Evolutionary conservation across 2,329 filamentous ascomycete species (phyloP), one percentile per base, ranked within the genome.

Genomic region (Pleoardoris graminearum): DNA sequence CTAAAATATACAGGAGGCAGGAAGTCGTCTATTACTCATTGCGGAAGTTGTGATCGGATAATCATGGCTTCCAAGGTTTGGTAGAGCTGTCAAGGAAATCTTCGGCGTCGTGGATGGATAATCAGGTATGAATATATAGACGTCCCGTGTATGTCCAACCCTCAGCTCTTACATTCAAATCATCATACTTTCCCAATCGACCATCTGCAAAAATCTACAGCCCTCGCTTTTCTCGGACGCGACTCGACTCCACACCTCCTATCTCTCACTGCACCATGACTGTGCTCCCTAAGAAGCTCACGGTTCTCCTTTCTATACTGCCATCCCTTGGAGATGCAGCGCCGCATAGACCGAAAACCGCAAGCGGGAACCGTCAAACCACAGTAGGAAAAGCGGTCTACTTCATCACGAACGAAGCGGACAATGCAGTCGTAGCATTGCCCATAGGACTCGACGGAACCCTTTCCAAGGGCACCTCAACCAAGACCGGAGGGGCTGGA

Each of bases 341-440:
- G 50, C 57, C 57, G 7, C 37, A 50, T 25, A 42, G 38, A 37
- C 46, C 23, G 5, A 35, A 17, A 16, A 16, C 11, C 21, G 19
- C 21, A n/a, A 25, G 11, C 23, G 46, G 16, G 48, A 19, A 35
- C 16, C 6, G 35, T 41, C 23, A 14, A 19, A 21, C 22, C 21
- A 32, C 19, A n/a, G 44, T 37, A 2, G 53, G 53, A 3, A 80
- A 80, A 62, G 82, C 82, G 0, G 62, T 85, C 16, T 86, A 86
- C 66, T 69, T 85, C 48, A 69, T 84, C 33, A 82, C 79, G 30
- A 87, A 86, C 58, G 75, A 80, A 2, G 67, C 64, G 8, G 58
- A 75, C 0, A 84, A 85, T 49, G 64, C 75, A 0, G 74, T 85
- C 3, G 73, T 82, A 1, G 78, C 82, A 0, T 48, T 85, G 1